phyloP scores from a whole-genome alignment of 192 early-diverging fungal species.

The Linnemannia zychae region DNA sequence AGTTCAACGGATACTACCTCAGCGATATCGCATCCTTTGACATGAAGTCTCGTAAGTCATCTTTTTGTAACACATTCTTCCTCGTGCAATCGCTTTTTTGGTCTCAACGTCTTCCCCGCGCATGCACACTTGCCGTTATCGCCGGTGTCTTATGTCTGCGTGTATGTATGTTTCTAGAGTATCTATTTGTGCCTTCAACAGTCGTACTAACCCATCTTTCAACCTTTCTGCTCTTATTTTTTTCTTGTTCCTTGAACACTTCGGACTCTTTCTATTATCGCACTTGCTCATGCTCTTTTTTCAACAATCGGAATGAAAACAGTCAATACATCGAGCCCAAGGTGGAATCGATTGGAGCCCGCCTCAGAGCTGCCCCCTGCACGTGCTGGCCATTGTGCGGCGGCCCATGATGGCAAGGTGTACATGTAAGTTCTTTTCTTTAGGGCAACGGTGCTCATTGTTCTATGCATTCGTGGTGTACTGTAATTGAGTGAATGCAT shows the following conservation, averaged over 20 bases:
- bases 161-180: neutral
- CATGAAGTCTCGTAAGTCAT: constrained; percentile 60
- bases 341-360: constrained; percentile 54
- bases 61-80: neutral
- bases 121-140: neutral
- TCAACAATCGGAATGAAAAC: neutral
- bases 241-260: neutral
- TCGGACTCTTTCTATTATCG: neutral
- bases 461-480: neutral
- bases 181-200: neutral
- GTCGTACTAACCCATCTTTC: neutral
- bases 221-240: neutral
- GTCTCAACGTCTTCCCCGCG: neutral
- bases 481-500: neutral
- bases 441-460: no score
- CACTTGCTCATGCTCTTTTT: neutral
- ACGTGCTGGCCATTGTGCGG: constrained; percentile 56
- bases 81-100: neutral
- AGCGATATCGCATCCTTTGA: constrained; percentile 65
- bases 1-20: constrained; percentile 59
- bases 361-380: constrained; percentile 52
- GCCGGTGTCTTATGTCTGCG: neutral
- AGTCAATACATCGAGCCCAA: constrained; percentile 52
- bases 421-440: constrained; percentile 40
- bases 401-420: constrained; percentile 46